A percentile compares a stretch with the other conserved stretches of the same genome.
Evolutionary conservation across 1,139 yeast genomes (phyloP).

Genomic region (Entelexis paramagnoliae): DNA sequence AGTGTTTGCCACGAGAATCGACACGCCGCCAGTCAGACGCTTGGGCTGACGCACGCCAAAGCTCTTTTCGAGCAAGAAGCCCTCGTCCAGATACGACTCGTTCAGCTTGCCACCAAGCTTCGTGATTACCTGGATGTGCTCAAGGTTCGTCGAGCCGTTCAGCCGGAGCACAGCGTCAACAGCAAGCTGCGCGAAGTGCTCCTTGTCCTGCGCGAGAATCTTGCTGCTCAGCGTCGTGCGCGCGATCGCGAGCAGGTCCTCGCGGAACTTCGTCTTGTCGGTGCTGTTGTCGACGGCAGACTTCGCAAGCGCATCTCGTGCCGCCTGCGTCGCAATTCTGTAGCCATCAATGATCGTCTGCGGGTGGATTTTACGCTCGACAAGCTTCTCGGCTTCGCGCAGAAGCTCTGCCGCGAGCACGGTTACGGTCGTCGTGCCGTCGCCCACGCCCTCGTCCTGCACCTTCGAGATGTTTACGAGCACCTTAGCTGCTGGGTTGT

Average conservation of each 20-base stretch:
- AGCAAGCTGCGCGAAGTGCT: conserved; percentile 75
- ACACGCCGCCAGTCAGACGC: conserved; percentile 69
- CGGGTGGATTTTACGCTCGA: conserved; percentile 91
- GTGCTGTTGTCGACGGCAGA: conserved; percentile 67
- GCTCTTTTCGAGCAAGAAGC: conserved; percentile 79
- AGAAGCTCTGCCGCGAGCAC: conserved; percentile 84
- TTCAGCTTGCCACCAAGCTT: conserved; percentile 86
- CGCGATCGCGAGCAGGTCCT: conserved; percentile 77
- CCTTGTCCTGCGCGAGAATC: conserved; percentile 89
- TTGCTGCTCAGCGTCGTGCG: conserved; percentile 90
- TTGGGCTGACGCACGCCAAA: conserved; percentile 95
- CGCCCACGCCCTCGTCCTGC: conserved; percentile 98
- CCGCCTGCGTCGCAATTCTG: conserved; percentile 76
- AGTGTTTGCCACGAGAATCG: conserved; percentile 85
- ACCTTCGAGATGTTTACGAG: conserved; percentile 91
- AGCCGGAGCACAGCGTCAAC: conserved; percentile 89
- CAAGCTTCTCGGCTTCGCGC: conserved; percentile 88
- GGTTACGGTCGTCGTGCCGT: conserved; percentile 98
- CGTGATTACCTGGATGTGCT: conserved; percentile 86
- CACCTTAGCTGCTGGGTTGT: conserved; percentile 97
- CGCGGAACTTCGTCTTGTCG: conserved; percentile 53
- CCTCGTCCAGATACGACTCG: conserved; percentile 92
- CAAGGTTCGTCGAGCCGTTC: conserved; percentile 89
- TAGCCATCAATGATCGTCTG: conserved; percentile 95
- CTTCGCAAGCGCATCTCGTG: conserved; percentile 66